Percentiles rank a stretch among this genome's conserved stretches.
phyloP scores from a whole-genome alignment of 2,329 filamentous ascomycete genomes.

The Neofusicoccum laricinum region DNA sequence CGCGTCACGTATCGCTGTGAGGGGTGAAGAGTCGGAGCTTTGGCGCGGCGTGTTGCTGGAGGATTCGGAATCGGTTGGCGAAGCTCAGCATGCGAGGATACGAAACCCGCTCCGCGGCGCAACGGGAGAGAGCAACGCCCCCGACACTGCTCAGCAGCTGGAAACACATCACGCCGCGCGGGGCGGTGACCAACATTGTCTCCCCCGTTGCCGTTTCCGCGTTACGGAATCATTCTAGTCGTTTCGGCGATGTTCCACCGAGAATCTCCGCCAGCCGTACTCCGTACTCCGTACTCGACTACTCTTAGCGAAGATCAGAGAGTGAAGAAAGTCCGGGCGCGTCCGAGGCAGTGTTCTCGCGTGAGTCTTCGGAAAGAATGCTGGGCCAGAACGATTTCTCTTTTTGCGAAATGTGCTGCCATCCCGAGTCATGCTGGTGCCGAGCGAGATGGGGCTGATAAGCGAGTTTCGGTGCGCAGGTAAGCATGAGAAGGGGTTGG shows the following conservation, averaged over 20 bases:
- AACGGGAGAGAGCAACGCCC: not conserved
- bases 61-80: too few species aligned
- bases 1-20: not conserved
- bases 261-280: not conserved
- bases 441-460: too few species aligned
- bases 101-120: not conserved
- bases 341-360: too few species aligned
- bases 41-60: not conserved
- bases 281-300: not conserved
- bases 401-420: too few species aligned
- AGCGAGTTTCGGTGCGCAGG: too few species aligned
- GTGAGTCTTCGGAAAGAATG: too few species aligned
- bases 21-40: not conserved
- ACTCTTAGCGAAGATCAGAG: not conserved
- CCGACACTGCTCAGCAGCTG: not conserved
- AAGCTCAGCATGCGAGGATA: not conserved
- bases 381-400: too few species aligned
- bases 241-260: slow-evolving; percentile 13
- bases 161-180: not conserved
- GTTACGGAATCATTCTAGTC: not conserved
- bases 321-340: not conserved
- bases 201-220: not conserved
- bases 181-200: too few species aligned
- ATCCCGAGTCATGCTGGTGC: too few species aligned
- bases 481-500: too few species aligned